These are phyloP conservation scores for Crucibulum parvulum DNA, from an alignment of 1,284 basidiomycete genomes.

Conservation along the genomic window DNA sequence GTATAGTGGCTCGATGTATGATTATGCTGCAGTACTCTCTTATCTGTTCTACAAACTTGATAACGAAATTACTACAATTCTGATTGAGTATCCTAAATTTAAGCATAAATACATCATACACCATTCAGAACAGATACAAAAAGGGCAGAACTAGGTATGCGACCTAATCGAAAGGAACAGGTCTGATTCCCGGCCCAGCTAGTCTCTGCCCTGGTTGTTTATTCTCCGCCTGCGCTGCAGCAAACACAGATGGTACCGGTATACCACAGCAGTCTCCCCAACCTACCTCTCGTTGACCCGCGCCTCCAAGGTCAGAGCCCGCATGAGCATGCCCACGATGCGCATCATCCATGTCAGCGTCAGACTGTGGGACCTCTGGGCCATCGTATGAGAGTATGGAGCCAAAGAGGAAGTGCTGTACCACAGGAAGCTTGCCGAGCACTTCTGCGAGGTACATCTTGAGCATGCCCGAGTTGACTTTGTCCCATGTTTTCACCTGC, in stretches of 20 bases:
- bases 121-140: too few species aligned
- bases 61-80: too few species aligned
- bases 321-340: constrained; percentile 67
- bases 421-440: constrained; percentile 92
- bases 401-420: constrained; percentile 97
- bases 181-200: constrained; percentile 70
- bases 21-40: too few species aligned
- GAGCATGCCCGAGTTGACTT: constrained; percentile 97
- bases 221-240: constrained; percentile 64
- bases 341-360: constrained; percentile 39
- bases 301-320: constrained; percentile 50
- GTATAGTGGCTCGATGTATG: too few species aligned
- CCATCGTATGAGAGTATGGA: constrained; percentile 81
- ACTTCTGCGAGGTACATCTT: constrained; percentile 99
- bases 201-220: constrained; percentile 44
- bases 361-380: constrained; percentile 47
- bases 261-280: constrained; percentile 99
- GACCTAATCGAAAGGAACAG: constrained; percentile 82
- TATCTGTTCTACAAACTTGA: too few species aligned
- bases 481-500: constrained; percentile 94
- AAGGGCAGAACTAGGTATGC: too few species aligned
- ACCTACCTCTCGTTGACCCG: constrained; percentile 56
- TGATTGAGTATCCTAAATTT: too few species aligned
- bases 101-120: too few species aligned
- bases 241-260: constrained; percentile 85